These are phyloP conservation scores for Coemansia biformis DNA, from an alignment of 192 early-diverging fungal species.

Conservation along the genomic window DNA sequence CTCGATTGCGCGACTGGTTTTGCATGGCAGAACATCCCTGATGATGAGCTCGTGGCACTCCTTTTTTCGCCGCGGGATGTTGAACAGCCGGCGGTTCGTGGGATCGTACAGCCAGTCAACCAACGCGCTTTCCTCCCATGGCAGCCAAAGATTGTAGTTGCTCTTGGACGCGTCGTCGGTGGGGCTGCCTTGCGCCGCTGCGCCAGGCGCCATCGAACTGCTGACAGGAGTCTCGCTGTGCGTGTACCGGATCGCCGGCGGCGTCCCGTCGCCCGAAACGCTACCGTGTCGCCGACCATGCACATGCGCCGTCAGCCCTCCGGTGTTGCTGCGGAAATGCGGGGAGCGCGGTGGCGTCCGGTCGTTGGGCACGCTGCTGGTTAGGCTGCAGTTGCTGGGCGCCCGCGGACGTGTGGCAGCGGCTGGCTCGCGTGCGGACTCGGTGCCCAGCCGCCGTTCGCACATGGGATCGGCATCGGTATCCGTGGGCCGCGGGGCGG, in stretches of 20 bases:
- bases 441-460: too few relatives aligned
- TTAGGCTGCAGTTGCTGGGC: too few relatives aligned
- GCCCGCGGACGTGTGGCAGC: too few relatives aligned
- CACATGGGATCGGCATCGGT: too few relatives aligned
- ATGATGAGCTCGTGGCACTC: constrained; percentile 50
- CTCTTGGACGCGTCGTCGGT: constrained; percentile 18
- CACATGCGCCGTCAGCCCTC: too few relatives aligned
- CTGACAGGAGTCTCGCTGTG: constrained; percentile 17
- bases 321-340: constrained; percentile 12
- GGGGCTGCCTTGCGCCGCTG: background rate
- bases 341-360: constrained; percentile 20
- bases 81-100: constrained; percentile 41
- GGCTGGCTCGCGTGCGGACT: too few relatives aligned
- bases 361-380: constrained; percentile 5
- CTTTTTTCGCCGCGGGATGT: constrained; percentile 47
- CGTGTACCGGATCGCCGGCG: constrained; percentile 28
- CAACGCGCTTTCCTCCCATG: constrained; percentile 43
- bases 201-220: background rate
- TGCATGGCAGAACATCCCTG: constrained; percentile 35
- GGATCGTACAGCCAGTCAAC: constrained; percentile 47
- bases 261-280: constrained; percentile 10
- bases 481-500: too few relatives aligned
- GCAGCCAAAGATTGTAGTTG: constrained; percentile 39
- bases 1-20: constrained; percentile 48
- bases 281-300: too few relatives aligned